Base-by-base conservation (phyloP, 2,329 filamentous ascomycete genomes). In the Penicillium sp. region DNA sequence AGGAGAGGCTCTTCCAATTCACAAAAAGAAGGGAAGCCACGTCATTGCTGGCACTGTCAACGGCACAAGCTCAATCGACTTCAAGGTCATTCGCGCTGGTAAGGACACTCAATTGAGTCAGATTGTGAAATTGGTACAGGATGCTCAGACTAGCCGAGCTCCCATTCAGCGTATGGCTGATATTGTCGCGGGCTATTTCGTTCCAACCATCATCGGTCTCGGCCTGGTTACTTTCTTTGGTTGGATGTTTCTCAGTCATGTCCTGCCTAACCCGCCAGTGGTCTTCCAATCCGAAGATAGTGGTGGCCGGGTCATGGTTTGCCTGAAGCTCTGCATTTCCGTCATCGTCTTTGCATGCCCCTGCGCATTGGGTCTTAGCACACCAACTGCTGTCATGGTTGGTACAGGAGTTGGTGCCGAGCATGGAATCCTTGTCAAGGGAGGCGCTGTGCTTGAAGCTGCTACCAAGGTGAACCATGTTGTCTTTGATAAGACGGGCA, bases 311-410 rank as follows among this genome's bases (percentile, higher is more conserved):
- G 79, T 96, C 58, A 96, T 99, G 89, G 90, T 97, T 2, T 99
- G 94, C 69, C 79, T 97, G 58, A 95, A 97, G 77, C 85, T 99
- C 15, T 97, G 94, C 74, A 99, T 99, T 63, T 95, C 94, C 0
- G 94, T 99, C 61, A 95, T 99, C 67, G 94, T 97, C 18, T 96
- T 99, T 71, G 94, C 94, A 4, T 99, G 94, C 68, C 94, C 94
- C 16, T 99, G 94, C 68, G 94, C 94, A 1, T 84, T 99, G n/a
- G 94, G 94, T 51, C 81, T 99, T 16, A 92, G 91, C 23, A 97
- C 94, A 1, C 94, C 94, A 2, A 99, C 94, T 0, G 94, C 94
- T 2, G 92, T 99, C 69, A 97, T 99, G 94, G 94, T 99, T 28
- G 94, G 94, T 41, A 97, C 94, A n/a, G 94, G 94, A 53, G 86